Percentiles rank a stretch among this genome's conserved stretches.
phyloP scores from a whole-genome alignment of 768 basidiomycete species.

The Phaffia tasmanica region DNA sequence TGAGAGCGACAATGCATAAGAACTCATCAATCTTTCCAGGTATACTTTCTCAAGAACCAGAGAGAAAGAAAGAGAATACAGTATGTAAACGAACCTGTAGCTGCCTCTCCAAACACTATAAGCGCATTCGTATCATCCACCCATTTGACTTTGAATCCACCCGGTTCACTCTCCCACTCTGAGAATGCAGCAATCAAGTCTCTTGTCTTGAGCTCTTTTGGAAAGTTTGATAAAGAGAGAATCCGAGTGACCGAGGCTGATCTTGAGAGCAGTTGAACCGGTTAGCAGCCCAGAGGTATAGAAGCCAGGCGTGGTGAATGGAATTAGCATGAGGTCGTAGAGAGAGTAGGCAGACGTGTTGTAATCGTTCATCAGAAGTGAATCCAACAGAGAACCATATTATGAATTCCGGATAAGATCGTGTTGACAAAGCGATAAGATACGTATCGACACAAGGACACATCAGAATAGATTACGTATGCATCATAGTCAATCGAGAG shows the following conservation, averaged over 20 bases:
- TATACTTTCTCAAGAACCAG: not conserved
- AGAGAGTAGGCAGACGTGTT: too few species aligned
- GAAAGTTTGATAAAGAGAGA: slow-evolving; percentile 80
- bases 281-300: slow-evolving; percentile 38
- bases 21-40: not conserved
- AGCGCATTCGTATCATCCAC: slow-evolving; percentile 88
- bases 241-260: slow-evolving; percentile 95
- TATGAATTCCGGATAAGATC: too few species aligned
- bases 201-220: slow-evolving; percentile 91
- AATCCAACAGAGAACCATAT: too few species aligned
- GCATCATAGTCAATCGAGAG: too few species aligned
- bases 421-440: too few species aligned
- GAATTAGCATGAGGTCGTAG: not conserved
- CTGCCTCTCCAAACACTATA: slow-evolving; percentile 86
- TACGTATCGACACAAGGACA: too few species aligned
- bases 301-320: slow-evolving; percentile 4
- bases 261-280: slow-evolving; percentile 1
- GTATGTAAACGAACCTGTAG: slow-evolving; percentile 56
- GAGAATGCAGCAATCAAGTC: slow-evolving; percentile 85
- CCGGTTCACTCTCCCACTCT: slow-evolving; percentile 59
- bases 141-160: slow-evolving; percentile 99
- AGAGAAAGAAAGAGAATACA: not conserved
- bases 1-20: not conserved
- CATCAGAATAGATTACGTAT: too few species aligned
- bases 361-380: too few species aligned